phyloP scores from a whole-genome alignment of 768 basidiomycete genomes.

The Lactarius evosmus region DNA sequence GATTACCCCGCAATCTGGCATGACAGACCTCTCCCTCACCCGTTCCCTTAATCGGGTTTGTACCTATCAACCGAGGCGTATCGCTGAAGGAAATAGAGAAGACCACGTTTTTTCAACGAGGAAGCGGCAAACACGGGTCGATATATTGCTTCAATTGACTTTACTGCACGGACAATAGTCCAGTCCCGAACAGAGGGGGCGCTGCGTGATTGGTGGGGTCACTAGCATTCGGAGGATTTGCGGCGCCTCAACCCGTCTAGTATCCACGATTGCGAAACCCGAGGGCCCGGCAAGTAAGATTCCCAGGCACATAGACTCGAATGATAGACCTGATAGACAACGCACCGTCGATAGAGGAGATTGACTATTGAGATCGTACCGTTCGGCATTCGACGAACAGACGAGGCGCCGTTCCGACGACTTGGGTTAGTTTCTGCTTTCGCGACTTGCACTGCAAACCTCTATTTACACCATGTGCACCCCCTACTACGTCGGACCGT shows the following conservation, averaged over 20 bases:
- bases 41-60: not conserved
- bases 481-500: not conserved
- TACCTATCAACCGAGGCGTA: not conserved
- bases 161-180: not conserved
- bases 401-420: constrained; percentile 10
- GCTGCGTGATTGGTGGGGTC: not conserved
- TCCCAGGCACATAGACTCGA: constrained; percentile 3
- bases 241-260: constrained; percentile 1
- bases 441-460: not conserved
- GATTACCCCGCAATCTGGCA: not conserved
- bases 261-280: not conserved
- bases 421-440: not conserved
- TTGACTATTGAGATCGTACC: constrained; percentile 17
- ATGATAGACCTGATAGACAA: not conserved
- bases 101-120: not conserved
- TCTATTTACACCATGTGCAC: not conserved
- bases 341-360: not conserved
- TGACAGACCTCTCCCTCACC: not conserved
- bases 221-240: not conserved
- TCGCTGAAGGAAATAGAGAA: not conserved
- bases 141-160: not conserved
- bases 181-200: not conserved
- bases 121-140: not conserved
- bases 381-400: constrained; percentile 20
- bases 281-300: constrained; percentile 9